Base-by-base conservation (phyloP, 2,329 filamentous ascomycete species). In the Ustilaginoidea virens region DNA sequence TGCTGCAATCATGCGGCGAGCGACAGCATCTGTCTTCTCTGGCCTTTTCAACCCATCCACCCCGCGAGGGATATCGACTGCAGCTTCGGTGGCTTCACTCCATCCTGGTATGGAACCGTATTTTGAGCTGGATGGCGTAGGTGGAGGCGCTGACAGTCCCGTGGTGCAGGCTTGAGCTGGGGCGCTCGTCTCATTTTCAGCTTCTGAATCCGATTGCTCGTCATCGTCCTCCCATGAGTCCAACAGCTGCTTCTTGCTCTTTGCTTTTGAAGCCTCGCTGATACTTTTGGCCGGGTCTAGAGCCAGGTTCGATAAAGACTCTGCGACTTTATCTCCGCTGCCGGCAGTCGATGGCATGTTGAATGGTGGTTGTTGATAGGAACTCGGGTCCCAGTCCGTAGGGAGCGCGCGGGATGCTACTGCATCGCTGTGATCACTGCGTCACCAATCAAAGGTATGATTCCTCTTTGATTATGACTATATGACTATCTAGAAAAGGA, bases 11-110 rank as follows among this genome's bases (percentile, higher is more conserved):
- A 98, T 66, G 34, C 90, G 66, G 36, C 80, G 71, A 5, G 90
- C 90, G 22, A 92, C 83, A 1, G 85, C 82, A 36, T 92, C 92
- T 36, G 86, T 92, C 62, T 93, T 98, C 55, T 93, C 86, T 0
- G 85, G 87, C 22, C 80, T 60, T 32, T 42, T 39, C 3, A 34
- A 26, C 7, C 38, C 18, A 5, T 42, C 39, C 10, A 44, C 46
- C 17, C 44, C 38, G 5, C 27, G 25, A 3, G 33, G 21, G 7
- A 29, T 22, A 17, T 23, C 15, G 10, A 17, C 23, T 5, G 13
- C 22, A 15, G 23, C 7, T 4, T 23, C 25, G 6, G 8, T 4
- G 1, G 7, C 14, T 9, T 32, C 13, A 11, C 22, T 19, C 36
- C 37, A 38, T 15, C 23, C 28, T 10, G 36, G 30, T 2, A 27